Evolutionary conservation across 768 basidiomycete species (phyloP), one percentile per base, ranked within the genome.

Genomic region (Boletus rubescentipes): DNA sequence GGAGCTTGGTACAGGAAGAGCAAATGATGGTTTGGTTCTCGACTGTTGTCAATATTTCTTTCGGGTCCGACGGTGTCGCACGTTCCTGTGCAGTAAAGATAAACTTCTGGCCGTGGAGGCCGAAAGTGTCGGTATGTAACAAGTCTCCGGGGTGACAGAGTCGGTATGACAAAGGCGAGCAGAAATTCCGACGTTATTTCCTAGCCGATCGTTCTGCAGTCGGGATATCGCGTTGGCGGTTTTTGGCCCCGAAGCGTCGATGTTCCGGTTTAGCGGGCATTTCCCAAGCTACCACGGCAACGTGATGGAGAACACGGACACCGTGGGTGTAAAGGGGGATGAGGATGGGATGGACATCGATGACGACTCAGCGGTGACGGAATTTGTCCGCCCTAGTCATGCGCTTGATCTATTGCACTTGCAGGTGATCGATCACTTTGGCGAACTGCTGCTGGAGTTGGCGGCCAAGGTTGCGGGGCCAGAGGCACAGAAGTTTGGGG

Each of bases 11-110:
- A 59, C 55, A 46, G 77, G 77, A 57, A 75, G 77, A 63, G 68
- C 61, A 54, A 91, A 90, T 61, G 91, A 93, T 61, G 75, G 76
- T 47, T 69, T 87, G 36, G 90, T 93, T 61, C 69, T 87, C 48
- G 91, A 92, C 65, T 93, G 90, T 61, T 87, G 85, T 62, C 72
- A 77, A 59, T 87, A 84, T 67, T 89, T 86, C 57, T 49, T 55
- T 43, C 67, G 61, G 49, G 68, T 59, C 36, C 74, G 70, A 23
- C 69, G 62, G 41, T 72, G 74, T n/a, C 74, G 69, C 55, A 85
- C 85, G n/a, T 72, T 79, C 48, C 60, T 91, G 40, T 84, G 85
- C 65, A 89, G 82, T 51, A 81, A 76, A 43, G 91, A 93, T 69
- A 84, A 80, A 43, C 86, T 87, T 58, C 69, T 92, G 30, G 80